These are phyloP conservation scores for Crassisporium funariophilum DNA, from an alignment of 768 basidiomycete genomes.

Conservation along the genomic window DNA sequence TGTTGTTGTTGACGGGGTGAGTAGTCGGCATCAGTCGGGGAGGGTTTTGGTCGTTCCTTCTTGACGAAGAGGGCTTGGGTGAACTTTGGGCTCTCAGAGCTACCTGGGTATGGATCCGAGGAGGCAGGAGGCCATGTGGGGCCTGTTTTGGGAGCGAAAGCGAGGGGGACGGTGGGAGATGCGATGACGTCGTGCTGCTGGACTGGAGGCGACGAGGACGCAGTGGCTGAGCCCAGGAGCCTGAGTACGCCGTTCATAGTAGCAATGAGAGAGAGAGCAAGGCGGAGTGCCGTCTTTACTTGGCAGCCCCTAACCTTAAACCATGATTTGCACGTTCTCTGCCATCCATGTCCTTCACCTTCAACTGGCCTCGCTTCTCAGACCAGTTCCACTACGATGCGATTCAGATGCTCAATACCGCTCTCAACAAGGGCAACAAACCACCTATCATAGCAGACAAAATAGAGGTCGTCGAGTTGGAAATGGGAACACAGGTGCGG, in stretches of 20 bases:
- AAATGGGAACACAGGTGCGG: slow-evolving; percentile 94
- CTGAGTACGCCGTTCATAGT: slow-evolving; percentile 75
- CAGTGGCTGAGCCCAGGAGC: slow-evolving; percentile 50
- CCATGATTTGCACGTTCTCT: not conserved
- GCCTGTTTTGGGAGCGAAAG: slow-evolving; percentile 27
- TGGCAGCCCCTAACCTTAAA: slow-evolving; percentile 19
- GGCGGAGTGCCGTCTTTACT: not conserved
- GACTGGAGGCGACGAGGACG: slow-evolving; percentile 30
- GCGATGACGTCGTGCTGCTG: slow-evolving; percentile 22
- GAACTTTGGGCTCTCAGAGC: slow-evolving; percentile 23
- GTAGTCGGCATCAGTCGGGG: slow-evolving; percentile 10
- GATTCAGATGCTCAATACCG: slow-evolving; percentile 94
- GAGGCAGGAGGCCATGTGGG: slow-evolving; percentile 50
- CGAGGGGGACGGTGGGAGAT: slow-evolving; percentile 10
- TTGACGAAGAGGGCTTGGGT: slow-evolving; percentile 52
- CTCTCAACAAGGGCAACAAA: slow-evolving; percentile 95
- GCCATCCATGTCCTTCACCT: slow-evolving; percentile 76
- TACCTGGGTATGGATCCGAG: slow-evolving; percentile 34
- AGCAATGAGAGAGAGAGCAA: slow-evolving; percentile 9
- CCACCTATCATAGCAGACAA: slow-evolving; percentile 96
- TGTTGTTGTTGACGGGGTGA: not conserved
- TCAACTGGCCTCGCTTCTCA: slow-evolving; percentile 96
- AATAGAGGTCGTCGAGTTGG: slow-evolving; percentile 97
- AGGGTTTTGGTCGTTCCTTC: slow-evolving; percentile 48
- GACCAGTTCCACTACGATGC: slow-evolving; percentile 97